phyloP scores from a whole-genome alignment of 164 flowering plant genomes.

The Houttuynia cordata region DNA sequence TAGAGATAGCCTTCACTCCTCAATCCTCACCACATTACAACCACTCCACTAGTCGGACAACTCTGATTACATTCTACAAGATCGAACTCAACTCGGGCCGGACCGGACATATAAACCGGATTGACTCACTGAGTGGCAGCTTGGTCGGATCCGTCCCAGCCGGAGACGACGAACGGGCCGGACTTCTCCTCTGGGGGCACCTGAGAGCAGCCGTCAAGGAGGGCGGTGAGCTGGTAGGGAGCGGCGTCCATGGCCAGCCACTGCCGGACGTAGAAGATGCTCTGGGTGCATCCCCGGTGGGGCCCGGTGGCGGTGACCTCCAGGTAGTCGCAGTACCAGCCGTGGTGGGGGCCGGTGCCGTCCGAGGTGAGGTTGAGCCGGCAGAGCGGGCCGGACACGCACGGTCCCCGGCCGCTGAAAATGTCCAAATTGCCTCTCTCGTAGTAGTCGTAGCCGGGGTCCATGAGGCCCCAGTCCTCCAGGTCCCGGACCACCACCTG shows the following conservation, averaged over 20 bases:
- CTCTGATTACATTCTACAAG: too few relatives aligned
- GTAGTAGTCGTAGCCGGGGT: constrained; percentile 36
- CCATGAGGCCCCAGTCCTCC: constrained; percentile 55
- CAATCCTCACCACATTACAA: too few relatives aligned
- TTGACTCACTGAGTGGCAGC: too few relatives aligned
- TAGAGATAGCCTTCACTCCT: too few relatives aligned
- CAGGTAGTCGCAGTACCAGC: constrained; percentile 54
- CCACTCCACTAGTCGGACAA: too few relatives aligned
- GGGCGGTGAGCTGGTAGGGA: constrained; percentile 33
- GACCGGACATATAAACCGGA: too few relatives aligned
- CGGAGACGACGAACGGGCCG: constrained; percentile 9
- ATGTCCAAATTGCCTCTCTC: constrained; percentile 54
- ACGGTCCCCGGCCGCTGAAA: constrained; percentile 43
- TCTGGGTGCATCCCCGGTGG: constrained; percentile 27
- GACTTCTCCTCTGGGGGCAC: background rate
- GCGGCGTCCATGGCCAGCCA: constrained; percentile 48
- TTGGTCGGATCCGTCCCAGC: too few relatives aligned
- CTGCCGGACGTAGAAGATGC: constrained; percentile 36
- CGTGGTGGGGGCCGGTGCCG: constrained; percentile 43
- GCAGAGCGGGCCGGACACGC: constrained; percentile 39
- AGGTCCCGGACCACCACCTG: constrained; percentile 28
- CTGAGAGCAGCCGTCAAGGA: constrained; percentile 22
- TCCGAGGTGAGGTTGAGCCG: constrained; percentile 50
- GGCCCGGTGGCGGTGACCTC: constrained; percentile 55
- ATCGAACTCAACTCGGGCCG: too few relatives aligned